Conservation (phyloP, 352 stramenopile species). For the Phytophthora quininea region DNA sequence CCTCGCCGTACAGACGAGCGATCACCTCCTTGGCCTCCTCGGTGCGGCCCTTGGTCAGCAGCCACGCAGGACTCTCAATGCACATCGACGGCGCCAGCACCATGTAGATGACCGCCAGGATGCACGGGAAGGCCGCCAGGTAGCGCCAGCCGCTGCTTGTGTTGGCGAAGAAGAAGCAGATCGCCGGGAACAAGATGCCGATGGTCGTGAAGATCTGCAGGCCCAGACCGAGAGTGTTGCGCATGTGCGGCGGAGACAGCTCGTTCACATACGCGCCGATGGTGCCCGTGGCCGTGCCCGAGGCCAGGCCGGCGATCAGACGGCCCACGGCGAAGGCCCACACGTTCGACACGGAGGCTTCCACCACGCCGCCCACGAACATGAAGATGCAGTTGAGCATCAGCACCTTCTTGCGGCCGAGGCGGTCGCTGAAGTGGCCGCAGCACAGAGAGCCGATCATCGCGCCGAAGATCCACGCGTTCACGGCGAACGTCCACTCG, state of each 20-base stretch:
- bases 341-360: slow-evolving; percentile 22
- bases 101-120: background rate
- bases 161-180: background rate
- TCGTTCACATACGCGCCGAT: background rate
- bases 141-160: background rate
- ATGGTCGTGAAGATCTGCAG: background rate
- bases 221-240: background rate
- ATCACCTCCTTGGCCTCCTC: background rate
- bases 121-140: background rate
- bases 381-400: slow-evolving; percentile 34
- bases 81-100: background rate
- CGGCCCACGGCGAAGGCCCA: slow-evolving; percentile 19
- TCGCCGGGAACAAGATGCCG: background rate
- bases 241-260: background rate
- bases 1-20: background rate
- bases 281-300: slow-evolving; percentile 18
- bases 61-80: background rate
- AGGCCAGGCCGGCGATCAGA: slow-evolving; percentile 34
- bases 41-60: background rate
- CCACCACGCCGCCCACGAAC: slow-evolving; percentile 37
- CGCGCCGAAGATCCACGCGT: background rate
- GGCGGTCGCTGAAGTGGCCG: slow-evolving; percentile 29
- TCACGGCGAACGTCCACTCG: background rate
- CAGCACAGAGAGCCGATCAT: slow-evolving; percentile 14
- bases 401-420: slow-evolving; percentile 23